These are phyloP conservation scores for Trichocladium uniseriatum DNA, from an alignment of 495 filamentous ascomycete species.

Conservation along the genomic window DNA sequence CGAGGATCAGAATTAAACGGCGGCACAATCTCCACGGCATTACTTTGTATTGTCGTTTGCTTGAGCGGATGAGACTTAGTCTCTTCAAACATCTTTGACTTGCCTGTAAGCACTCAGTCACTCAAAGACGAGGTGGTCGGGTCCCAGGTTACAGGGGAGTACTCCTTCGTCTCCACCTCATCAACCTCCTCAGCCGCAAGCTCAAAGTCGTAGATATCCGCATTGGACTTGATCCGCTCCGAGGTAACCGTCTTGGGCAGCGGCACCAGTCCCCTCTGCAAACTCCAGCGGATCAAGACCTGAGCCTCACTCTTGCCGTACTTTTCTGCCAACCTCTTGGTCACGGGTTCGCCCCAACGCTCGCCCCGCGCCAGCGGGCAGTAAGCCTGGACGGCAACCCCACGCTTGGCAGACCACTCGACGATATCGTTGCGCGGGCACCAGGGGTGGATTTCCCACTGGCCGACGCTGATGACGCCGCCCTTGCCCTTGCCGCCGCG, in stretches of 20 bases:
- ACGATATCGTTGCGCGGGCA: slow-evolving; percentile 66
- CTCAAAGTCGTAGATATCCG: slow-evolving; percentile 74
- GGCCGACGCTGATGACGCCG: slow-evolving; percentile 70
- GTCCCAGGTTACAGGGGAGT: slow-evolving; percentile 66
- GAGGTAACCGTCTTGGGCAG: slow-evolving; percentile 68
- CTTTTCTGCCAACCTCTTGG: slow-evolving; percentile 55
- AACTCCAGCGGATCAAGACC: slow-evolving; percentile 74
- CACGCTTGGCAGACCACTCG: slow-evolving; percentile 60
- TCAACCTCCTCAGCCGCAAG: slow-evolving; percentile 52
- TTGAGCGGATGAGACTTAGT: too few relatives aligned
- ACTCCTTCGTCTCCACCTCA: slow-evolving; percentile 45
- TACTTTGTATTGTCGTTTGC: too few relatives aligned
- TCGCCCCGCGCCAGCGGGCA: slow-evolving; percentile 63
- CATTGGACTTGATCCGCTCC: slow-evolving; percentile 64
- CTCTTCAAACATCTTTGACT: background rate
- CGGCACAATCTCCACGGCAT: too few relatives aligned
- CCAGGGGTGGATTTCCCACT: slow-evolving; percentile 90
- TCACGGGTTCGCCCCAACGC: slow-evolving; percentile 53
- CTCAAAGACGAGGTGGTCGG: slow-evolving; percentile 30
- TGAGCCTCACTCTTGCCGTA: slow-evolving; percentile 67
- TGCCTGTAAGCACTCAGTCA: background rate
- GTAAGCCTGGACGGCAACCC: slow-evolving; percentile 71
- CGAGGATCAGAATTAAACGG: too few relatives aligned
- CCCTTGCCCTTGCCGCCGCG: slow-evolving; percentile 54
- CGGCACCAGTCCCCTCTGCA: slow-evolving; percentile 70